These are phyloP conservation scores for Fusarium graminum DNA, from an alignment of 2,329 filamentous ascomycete genomes.

Conservation along the genomic window DNA sequence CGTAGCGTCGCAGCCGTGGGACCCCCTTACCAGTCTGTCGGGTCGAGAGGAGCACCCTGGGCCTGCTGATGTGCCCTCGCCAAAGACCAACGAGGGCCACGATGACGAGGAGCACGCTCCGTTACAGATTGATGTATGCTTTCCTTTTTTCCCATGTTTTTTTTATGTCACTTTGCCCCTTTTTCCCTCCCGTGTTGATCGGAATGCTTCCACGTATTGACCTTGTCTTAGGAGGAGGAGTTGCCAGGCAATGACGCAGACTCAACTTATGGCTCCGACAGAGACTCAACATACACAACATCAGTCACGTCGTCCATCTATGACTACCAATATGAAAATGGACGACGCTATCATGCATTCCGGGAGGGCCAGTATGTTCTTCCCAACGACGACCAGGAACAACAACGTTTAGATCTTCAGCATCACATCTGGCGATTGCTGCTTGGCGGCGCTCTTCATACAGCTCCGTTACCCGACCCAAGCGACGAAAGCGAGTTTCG, in stretches of 20 bases:
- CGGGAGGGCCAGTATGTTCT: slow-evolving; percentile 48
- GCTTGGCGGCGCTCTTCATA: slow-evolving; percentile 42
- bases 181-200: too few species aligned
- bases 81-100: slow-evolving; percentile 1
- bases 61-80: background rate
- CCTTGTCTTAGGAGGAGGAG: slow-evolving; percentile 24
- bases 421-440: slow-evolving; percentile 53
- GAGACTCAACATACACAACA: slow-evolving; percentile 50
- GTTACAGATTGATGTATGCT: slow-evolving; percentile 37
- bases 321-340: slow-evolving; percentile 55
- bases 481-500: slow-evolving; percentile 46
- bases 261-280: slow-evolving; percentile 54
- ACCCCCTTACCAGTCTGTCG: slow-evolving; percentile 22
- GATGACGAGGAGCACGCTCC: slow-evolving; percentile 18
- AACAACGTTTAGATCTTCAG: slow-evolving; percentile 55
- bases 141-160: background rate
- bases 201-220: background rate
- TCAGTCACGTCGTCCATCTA: slow-evolving; percentile 59
- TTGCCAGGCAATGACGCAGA: slow-evolving; percentile 47
- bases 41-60: slow-evolving; percentile 5
- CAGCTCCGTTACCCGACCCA: slow-evolving; percentile 49
- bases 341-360: slow-evolving; percentile 53
- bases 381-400: slow-evolving; percentile 53
- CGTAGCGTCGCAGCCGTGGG: background rate
- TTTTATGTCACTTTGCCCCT: background rate